Evolutionary conservation across 2,329 filamentous ascomycete species (phyloP), one percentile per base, ranked within the genome.

Genomic region (Knoxdaviesia capensis): DNA sequence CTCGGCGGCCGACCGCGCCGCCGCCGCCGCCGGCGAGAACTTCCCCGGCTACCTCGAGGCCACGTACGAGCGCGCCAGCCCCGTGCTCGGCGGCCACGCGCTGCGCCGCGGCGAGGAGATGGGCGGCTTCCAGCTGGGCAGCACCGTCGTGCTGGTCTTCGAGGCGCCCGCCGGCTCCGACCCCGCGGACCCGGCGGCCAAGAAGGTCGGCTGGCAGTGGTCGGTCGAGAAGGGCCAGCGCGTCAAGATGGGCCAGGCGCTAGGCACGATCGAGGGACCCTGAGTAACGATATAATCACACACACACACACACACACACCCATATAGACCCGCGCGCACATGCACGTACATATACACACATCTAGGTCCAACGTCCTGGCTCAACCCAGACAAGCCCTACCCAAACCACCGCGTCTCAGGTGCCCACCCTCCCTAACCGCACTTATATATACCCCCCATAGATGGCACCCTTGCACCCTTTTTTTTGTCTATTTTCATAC

Each of bases 71-170:
- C 69, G 68, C 10, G 84, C 88, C 2, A 92, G 82, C 52, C 61
- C 68, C 3, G 71, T 94, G 2, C 67, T 98, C 0, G 74, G 75
- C 20, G 90, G 92, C 3, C 77, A 96, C 56, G 80, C 88, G 1
- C 63, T 98, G 43, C 74, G 78, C 48, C 71, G 82, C 38, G 90
- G 90, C 34, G 88, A 96, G 55, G 90, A 98, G 60, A 96, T 98
- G 86, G 90, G 90, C 43, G 92, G 90, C 0, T 98, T 98, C 62
- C 85, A 92, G 63, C 68, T 98, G 4, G 90, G 90, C 20, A 94
- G 85, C 57, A 94, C 88, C 1, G 78, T 98, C 49, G 90, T 98
- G 35, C 66, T 98, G 41, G 86, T 98, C 1, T 98, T 98, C 55
- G 92, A 98, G 61, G 90, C 90, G 8, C 90, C 90, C 0, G 74